Base-by-base conservation (phyloP, 176 grass and related monocot species). In the Triticum urartu region DNA sequence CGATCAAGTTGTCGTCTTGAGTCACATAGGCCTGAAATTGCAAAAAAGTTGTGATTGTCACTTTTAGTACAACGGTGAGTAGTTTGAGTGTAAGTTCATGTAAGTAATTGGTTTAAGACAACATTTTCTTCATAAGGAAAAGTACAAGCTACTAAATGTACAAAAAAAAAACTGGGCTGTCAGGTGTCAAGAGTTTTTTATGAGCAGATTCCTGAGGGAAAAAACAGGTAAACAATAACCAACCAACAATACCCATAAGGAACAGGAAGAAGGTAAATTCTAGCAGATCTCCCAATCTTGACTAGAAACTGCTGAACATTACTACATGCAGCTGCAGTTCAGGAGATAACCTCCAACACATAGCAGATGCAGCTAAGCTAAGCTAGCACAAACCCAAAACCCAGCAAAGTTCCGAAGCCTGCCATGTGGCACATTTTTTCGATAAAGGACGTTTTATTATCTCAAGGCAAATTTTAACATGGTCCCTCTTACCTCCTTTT, bases 1-100 rank as follows among this genome's bases (percentile, higher is more conserved):
- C 97, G 14, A 99, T 96, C 79, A 99, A 64, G 38, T 89, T 99
- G 88, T 99, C 97, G 87, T 99, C 97, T 75, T 99, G 97, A 0
- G 97, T 99, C 58, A 99, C 92, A 65, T 94, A 99, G 25, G 94
- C 97, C 97, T 99, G 75, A 18, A 43, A 79, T 75, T 79, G 20
- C 11, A 65, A 45, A 15, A 5, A 42, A 45, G 2, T 52, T 76
- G 79, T 81, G 45, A 22, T 18, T 3, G 4, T 28, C 59, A 33
- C 24, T 85, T 80, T 21, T 52, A 70, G 61, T 33, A 32, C 11
- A 0, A 43, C 42, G 42, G 42, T 43, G 10, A 43, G 42, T 43
- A 3, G 71, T 54, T 64, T 77, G 1, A 59, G 7, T 59, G 54
- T 21, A 59, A 1, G 42, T 52, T 25, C 17, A 18, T 58, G 25